A percentile compares a stretch with the other conserved stretches of the same genome.
phyloP scores from a whole-genome alignment of 1,284 basidiomycete genomes.

The Trichosporon inkin region DNA sequence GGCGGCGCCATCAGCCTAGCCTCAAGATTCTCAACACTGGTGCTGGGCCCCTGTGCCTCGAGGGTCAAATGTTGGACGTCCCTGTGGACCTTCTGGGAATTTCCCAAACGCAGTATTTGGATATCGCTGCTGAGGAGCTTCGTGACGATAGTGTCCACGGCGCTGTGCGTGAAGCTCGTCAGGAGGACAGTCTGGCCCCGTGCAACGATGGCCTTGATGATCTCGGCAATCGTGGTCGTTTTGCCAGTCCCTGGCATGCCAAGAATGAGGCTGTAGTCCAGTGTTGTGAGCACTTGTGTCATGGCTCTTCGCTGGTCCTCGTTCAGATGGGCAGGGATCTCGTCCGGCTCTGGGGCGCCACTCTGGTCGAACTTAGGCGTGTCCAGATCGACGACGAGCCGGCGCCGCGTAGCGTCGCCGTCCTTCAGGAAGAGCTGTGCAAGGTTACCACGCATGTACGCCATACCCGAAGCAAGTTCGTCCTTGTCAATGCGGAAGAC shows the following conservation, averaged over 20 bases:
- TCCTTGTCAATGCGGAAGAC: conserved; percentile 91
- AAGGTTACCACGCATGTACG: conserved; percentile 81
- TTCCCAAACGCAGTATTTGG: conserved; percentile 78
- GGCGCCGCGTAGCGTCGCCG: conserved; percentile 62
- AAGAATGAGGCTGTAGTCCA: conserved; percentile 86
- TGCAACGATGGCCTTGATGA: conserved; percentile 73
- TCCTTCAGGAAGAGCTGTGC: conserved; percentile 73
- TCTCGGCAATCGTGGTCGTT: conserved; percentile 86
- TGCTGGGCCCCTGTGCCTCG: conserved; percentile 56
- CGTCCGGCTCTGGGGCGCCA: conserved; percentile 23
- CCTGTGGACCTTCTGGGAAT: conserved; percentile 83
- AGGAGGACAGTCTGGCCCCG: conserved; percentile 82
- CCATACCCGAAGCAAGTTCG: conserved; percentile 81
- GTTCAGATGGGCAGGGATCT: conserved; percentile 58
- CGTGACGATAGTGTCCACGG: conserved; percentile 88
- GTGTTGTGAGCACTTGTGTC: conserved; percentile 66
- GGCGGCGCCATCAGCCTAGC: conserved; percentile 74
- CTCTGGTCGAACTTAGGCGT: conserved; percentile 61
- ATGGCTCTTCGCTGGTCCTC: conserved; percentile 70
- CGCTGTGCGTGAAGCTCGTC: conserved; percentile 93
- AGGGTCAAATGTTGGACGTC: conserved; percentile 69
- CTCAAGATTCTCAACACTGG: conserved; percentile 71
- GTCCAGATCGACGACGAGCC: conserved; percentile 75
- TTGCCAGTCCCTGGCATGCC: conserved; percentile 99
- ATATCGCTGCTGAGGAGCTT: conserved; percentile 70